Percentiles rank a stretch among this genome's conserved stretches.
These are phyloP conservation scores for Claviceps digitariae DNA, from an alignment of 2,329 filamentous ascomycete species.

Conservation along the genomic window DNA sequence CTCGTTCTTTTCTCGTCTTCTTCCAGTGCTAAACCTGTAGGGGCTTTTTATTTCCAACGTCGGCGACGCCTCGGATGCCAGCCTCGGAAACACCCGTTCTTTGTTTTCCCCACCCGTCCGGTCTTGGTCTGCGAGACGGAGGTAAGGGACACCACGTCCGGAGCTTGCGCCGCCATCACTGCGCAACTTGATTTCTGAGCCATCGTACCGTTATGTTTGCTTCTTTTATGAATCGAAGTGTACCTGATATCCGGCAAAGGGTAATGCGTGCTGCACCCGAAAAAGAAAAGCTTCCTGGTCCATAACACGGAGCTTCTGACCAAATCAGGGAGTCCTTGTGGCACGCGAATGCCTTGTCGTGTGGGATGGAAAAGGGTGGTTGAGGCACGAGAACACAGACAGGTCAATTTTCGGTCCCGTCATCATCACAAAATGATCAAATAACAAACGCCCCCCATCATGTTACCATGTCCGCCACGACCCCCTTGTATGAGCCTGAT, in stretches of 20 bases:
- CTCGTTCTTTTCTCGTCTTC: too few species aligned
- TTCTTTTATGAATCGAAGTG: neutral
- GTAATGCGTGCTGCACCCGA: too few species aligned
- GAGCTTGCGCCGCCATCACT: neutral
- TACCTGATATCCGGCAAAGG: neutral
- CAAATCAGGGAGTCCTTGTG: neutral
- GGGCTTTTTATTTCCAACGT: slow-evolving; percentile 1
- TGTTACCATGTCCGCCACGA: neutral
- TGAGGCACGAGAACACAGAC: neutral
- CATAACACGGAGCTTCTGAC: too few species aligned
- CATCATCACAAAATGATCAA: neutral
- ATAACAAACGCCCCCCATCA: neutral
- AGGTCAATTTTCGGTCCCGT: too few species aligned
- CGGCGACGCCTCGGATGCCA: neutral
- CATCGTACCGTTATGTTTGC: neutral
- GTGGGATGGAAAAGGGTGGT: neutral
- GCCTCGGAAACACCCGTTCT: slow-evolving; percentile 3
- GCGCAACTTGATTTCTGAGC: neutral
- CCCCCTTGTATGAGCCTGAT: neutral
- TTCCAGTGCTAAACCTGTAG: too few species aligned
- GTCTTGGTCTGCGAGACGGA: neutral
- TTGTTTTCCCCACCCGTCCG: neutral
- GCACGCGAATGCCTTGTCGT: neutral
- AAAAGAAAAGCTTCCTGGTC: too few species aligned
- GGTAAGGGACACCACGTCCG: too few species aligned